A percentile compares a stretch with the other conserved stretches of the same genome.
These are phyloP conservation scores for Begonia masoniana DNA, from an alignment of 306 rosid genomes.

Conservation along the genomic window DNA sequence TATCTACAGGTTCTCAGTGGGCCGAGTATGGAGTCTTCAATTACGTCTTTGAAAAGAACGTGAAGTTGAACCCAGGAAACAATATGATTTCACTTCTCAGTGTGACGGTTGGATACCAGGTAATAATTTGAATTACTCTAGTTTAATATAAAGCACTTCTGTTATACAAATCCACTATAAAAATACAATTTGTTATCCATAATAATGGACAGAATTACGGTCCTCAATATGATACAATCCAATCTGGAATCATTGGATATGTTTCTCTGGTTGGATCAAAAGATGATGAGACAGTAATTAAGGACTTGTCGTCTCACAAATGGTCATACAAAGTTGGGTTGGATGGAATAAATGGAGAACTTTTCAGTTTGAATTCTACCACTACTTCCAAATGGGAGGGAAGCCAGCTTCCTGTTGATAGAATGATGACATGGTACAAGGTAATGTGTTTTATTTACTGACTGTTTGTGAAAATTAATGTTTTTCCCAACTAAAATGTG, in stretches of 20 bases:
- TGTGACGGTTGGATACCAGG: constrained; percentile 32
- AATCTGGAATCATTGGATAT: constrained; percentile 27
- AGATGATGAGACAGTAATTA: constrained; percentile 29
- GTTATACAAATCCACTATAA: too few relatives aligned
- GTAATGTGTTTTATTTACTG: constrained; percentile 14
- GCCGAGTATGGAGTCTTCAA: constrained; percentile 15
- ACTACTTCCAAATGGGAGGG: constrained; percentile 22
- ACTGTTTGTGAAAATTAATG: too few relatives aligned
- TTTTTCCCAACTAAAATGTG: too few relatives aligned
- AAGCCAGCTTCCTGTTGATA: constrained; percentile 11
- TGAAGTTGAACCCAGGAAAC: constrained; percentile 26
- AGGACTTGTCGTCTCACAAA: constrained; percentile 28
- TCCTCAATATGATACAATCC: constrained; percentile 14
- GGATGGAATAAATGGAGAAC: constrained; percentile 17
- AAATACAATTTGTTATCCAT: too few relatives aligned
- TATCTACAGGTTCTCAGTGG: constrained; percentile 30
- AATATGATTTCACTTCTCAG: constrained; percentile 35
- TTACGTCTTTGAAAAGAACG: constrained; percentile 18
- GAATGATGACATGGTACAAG: constrained; percentile 53
- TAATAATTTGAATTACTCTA: neutral
- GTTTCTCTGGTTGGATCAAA: constrained; percentile 19
- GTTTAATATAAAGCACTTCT: too few relatives aligned
- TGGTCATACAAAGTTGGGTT: constrained; percentile 37
- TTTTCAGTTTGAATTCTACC: constrained; percentile 13
- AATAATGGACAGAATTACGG: constrained; percentile 27